Conservation (phyloP, 2,329 filamentous ascomycete genomes). For the Ophiostoma montium region DNA sequence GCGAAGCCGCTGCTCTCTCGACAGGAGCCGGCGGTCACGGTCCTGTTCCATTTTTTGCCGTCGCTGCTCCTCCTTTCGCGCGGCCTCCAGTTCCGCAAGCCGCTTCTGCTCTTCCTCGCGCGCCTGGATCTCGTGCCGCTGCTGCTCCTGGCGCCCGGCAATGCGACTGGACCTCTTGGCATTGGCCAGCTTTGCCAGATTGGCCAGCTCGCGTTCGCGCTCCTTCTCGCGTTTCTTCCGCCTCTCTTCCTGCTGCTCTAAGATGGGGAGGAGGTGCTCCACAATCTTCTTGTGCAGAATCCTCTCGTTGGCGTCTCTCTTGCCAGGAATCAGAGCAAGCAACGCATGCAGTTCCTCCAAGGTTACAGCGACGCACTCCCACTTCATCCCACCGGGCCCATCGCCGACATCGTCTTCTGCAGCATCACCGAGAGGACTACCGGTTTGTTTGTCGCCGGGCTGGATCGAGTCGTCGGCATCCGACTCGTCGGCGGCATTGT, state of each 20-base stretch:
- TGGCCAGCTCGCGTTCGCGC: constrained; percentile 65
- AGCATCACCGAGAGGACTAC: constrained; percentile 17
- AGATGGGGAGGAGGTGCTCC: constrained; percentile 67
- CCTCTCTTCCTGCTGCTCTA: constrained; percentile 65
- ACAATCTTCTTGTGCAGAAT: constrained; percentile 56
- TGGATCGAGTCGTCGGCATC: constrained; percentile 18
- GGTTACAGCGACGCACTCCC: constrained; percentile 83
- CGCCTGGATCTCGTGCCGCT: constrained; percentile 56
- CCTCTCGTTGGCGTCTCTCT: constrained; percentile 75
- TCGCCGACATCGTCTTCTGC: constrained; percentile 29
- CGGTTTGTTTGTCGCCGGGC: constrained; percentile 6
- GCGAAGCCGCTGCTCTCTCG: constrained; percentile 69
- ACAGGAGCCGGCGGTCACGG: constrained; percentile 65
- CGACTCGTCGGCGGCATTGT: constrained; percentile 24
- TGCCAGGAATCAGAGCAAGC: constrained; percentile 56
- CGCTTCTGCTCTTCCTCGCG: constrained; percentile 56
- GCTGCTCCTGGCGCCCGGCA: constrained; percentile 65
- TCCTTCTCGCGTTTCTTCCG: constrained; percentile 55
- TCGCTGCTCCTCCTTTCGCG: constrained; percentile 52
- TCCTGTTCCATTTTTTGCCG: constrained; percentile 50
- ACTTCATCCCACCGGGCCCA: constrained; percentile 61
- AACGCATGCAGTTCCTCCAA: constrained; percentile 63
- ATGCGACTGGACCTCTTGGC: constrained; percentile 89
- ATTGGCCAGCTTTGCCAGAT: constrained; percentile 74
- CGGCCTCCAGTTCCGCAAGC: constrained; percentile 48